Evolutionary conservation across 176 grass and related monocot species (phyloP).

Genomic region (Eragrostis nindensis): DNA sequence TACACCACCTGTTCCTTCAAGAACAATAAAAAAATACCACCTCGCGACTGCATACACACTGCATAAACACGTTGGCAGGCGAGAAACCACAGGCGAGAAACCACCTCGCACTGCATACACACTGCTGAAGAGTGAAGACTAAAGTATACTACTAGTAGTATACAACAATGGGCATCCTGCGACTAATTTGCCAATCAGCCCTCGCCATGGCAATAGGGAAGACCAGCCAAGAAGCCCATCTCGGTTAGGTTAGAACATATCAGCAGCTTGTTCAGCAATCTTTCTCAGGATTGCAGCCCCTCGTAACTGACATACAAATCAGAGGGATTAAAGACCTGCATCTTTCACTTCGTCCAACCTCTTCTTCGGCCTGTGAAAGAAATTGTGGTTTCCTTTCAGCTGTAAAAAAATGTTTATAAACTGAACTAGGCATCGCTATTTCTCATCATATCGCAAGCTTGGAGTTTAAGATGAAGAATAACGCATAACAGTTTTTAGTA

Average conservation of each 20-base stretch:
- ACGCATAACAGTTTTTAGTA: neutral
- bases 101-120: neutral
- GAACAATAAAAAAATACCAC: neutral
- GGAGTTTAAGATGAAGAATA: too few species aligned
- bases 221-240: neutral
- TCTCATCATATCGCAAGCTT: neutral
- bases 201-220: neutral
- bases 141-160: neutral
- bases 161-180: neutral
- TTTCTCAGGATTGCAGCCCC: neutral
- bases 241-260: neutral
- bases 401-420: neutral
- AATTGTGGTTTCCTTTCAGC: neutral
- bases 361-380: conserved; percentile 44
- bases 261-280: neutral
- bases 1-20: too few species aligned
- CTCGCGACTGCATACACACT: too few species aligned
- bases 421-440: neutral
- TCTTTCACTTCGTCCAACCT: conserved; percentile 52
- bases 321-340: conserved; percentile 38
- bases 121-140: neutral
- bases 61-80: neutral
- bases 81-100: too few species aligned
- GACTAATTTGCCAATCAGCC: neutral
- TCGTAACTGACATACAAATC: neutral